Conservation (phyloP, 305 asterid species). For the Solanum hybrid region DNA sequence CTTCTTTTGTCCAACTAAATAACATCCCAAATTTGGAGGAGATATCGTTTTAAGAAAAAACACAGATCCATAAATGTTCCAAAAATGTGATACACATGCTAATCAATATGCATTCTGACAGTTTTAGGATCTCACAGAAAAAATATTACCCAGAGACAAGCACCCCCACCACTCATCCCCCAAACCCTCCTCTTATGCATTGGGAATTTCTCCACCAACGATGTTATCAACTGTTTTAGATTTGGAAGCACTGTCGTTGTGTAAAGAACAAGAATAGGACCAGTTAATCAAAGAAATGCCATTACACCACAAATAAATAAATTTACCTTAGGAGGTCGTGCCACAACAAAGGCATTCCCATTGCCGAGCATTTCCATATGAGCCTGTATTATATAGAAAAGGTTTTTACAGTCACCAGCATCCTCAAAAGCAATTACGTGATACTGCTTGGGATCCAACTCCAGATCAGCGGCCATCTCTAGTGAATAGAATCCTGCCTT, state of each 20-base stretch:
- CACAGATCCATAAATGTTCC: not conserved
- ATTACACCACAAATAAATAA: slow-evolving; percentile 1
- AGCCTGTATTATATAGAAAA: slow-evolving; percentile 80
- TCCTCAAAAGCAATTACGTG: slow-evolving; percentile 90
- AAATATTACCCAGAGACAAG: not conserved
- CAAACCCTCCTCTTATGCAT: not conserved
- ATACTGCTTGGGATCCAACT: slow-evolving; percentile 78
- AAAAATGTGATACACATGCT: not conserved
- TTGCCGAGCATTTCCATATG: slow-evolving; percentile 79
- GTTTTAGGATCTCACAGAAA: not conserved
- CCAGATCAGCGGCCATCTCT: slow-evolving; percentile 96
- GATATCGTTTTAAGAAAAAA: not conserved
- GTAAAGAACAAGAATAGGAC: not conserved
- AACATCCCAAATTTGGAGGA: not conserved
- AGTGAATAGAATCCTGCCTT: slow-evolving; percentile 79
- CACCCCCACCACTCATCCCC: not conserved
- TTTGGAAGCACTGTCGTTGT: not conserved
- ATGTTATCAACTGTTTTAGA: not conserved
- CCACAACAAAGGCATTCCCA: slow-evolving; percentile 82
- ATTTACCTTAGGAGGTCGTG: slow-evolving; percentile 83
- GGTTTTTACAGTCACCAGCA: slow-evolving; percentile 79
- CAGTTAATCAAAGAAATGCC: slow-evolving; percentile 1
- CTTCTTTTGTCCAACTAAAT: not conserved
- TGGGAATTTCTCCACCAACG: not conserved
- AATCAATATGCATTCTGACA: not conserved